Conservation (phyloP, 495 filamentous ascomycete species). For the Tirmania nivea region DNA sequence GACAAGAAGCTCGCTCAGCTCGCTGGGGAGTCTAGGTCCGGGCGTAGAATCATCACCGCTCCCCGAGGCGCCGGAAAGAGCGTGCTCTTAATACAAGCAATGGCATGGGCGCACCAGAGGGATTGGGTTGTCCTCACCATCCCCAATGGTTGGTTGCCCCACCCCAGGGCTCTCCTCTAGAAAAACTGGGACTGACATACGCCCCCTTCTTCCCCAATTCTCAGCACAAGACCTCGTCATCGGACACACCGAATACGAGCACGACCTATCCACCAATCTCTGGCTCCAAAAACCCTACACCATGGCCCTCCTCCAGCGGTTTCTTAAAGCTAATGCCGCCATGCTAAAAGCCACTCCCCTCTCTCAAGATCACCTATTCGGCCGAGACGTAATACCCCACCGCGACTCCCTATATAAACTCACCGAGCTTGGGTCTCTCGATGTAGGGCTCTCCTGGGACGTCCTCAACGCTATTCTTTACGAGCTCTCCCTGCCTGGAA, state of each 20-base stretch:
- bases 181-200: neutral
- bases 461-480: slow-evolving; percentile 63
- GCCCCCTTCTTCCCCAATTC: neutral
- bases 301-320: slow-evolving; percentile 45
- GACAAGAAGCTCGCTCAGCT: neutral
- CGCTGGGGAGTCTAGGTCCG: neutral
- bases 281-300: slow-evolving; percentile 63
- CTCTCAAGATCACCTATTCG: slow-evolving; percentile 37
- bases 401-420: slow-evolving; percentile 46
- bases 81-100: slow-evolving; percentile 61
- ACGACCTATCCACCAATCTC: slow-evolving; percentile 35
- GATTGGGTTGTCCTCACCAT: slow-evolving; percentile 76
- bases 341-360: slow-evolving; percentile 38
- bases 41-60: slow-evolving; percentile 42
- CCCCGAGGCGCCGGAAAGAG: slow-evolving; percentile 62
- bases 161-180: neutral
- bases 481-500: slow-evolving; percentile 43
- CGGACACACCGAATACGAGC: slow-evolving; percentile 55
- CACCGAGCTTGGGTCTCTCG: slow-evolving; percentile 43
- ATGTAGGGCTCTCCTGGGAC: slow-evolving; percentile 54
- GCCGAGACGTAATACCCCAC: slow-evolving; percentile 31
- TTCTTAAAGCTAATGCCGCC: slow-evolving; percentile 46
- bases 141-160: slow-evolving; percentile 50
- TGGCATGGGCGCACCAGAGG: slow-evolving; percentile 60
- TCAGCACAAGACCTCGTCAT: slow-evolving; percentile 62